These are phyloP conservation scores for Copromyces sp. DNA, from an alignment of 495 filamentous ascomycete genomes.

Conservation along the genomic window DNA sequence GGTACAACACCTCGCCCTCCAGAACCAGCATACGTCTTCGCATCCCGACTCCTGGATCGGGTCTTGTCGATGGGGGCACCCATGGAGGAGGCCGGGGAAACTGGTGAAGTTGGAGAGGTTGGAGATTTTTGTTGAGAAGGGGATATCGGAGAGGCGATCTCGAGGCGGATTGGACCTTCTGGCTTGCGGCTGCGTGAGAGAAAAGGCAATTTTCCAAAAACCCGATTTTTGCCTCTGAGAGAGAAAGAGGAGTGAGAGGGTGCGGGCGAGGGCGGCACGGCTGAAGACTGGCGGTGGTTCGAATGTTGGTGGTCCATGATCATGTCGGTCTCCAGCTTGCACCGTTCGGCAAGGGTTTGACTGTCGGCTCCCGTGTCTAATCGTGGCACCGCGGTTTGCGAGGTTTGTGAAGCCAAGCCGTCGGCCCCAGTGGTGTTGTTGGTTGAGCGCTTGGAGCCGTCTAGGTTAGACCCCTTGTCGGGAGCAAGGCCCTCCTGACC, in stretches of 20 bases:
- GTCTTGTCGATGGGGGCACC: slow-evolving; percentile 3
- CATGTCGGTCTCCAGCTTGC: slow-evolving; percentile 23
- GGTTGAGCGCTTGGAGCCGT: not conserved
- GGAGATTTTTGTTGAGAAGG: slow-evolving; percentile 4
- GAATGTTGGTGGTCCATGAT: slow-evolving; percentile 32
- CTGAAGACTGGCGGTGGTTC: slow-evolving; percentile 11
- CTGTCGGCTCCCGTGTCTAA: slow-evolving; percentile 30
- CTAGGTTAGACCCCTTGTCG: not conserved
- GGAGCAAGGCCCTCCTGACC: not conserved
- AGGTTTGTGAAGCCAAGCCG: not conserved
- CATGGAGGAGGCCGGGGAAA: slow-evolving; percentile 18
- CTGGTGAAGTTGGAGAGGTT: slow-evolving; percentile 5
- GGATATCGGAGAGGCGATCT: slow-evolving; percentile 6
- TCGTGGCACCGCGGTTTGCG: slow-evolving; percentile 19
- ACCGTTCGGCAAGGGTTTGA: slow-evolving; percentile 32
- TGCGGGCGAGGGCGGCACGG: slow-evolving; percentile 9
- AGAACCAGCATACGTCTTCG: not conserved
- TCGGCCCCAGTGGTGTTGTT: not conserved
- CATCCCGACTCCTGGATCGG: slow-evolving; percentile 19
- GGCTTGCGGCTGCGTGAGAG: slow-evolving; percentile 25
- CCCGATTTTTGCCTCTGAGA: slow-evolving; percentile 23
- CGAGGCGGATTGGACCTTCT: slow-evolving; percentile 8
- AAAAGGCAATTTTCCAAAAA: slow-evolving; percentile 31
- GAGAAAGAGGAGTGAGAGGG: slow-evolving; percentile 7
- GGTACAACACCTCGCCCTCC: slow-evolving; percentile 41